phyloP scores from a whole-genome alignment of 768 basidiomycete genomes.

The Cantharellus cinnabarinus region DNA sequence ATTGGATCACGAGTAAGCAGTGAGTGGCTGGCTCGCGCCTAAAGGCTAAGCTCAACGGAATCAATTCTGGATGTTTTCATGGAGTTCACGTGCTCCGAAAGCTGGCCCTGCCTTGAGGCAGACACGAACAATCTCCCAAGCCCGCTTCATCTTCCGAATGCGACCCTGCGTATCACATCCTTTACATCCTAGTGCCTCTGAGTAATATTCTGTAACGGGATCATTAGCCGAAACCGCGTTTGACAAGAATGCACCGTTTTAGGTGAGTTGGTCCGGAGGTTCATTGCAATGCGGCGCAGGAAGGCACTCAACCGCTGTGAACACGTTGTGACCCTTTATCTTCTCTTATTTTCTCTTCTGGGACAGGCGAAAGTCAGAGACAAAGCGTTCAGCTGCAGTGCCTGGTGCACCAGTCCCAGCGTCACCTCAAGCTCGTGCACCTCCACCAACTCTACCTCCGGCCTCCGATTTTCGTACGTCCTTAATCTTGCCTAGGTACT shows the following conservation, averaged over 20 bases:
- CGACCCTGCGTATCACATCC: no score
- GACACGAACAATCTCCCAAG: no score
- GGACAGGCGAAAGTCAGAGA: conserved; percentile 60
- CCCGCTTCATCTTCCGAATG: no score
- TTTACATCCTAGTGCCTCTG: no score
- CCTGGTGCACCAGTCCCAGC: conserved; percentile 11
- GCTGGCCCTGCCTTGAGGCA: no score
- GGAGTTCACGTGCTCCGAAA: no score
- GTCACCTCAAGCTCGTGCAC: conserved; percentile 12
- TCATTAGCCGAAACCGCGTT: not conserved
- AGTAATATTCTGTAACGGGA: not conserved
- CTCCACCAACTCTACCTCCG: conserved; percentile 40
- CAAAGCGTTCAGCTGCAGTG: conserved; percentile 23
- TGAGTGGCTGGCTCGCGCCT: no score
- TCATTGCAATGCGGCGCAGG: conserved; percentile 8
- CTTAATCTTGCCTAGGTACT: conserved; percentile 69
- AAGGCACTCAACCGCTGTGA: not conserved
- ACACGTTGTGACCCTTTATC: conserved; percentile 7
- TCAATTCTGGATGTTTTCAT: no score
- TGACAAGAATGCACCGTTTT: conserved; percentile 45
- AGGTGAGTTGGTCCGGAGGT: conserved; percentile 34
- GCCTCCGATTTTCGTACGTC: conserved; percentile 69
- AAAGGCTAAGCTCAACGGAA: no score
- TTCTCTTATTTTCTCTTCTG: conserved; percentile 3
- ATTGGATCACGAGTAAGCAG: no score